phyloP scores from a whole-genome alignment of 2,329 filamentous ascomycete species.

The Metarhizium guizhouense region DNA sequence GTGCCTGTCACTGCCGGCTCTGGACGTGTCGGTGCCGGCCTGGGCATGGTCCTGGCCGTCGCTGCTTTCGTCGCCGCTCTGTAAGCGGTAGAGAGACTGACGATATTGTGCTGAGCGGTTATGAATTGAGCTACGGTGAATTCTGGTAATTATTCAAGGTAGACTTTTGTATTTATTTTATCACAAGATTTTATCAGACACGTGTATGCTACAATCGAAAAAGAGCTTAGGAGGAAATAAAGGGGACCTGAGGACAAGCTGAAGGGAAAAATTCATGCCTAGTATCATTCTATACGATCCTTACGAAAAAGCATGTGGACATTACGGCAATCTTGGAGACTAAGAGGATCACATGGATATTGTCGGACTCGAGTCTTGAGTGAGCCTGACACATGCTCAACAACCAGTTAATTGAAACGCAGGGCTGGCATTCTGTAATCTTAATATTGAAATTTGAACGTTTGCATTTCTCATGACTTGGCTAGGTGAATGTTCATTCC shows the following conservation, averaged over 20 bases:
- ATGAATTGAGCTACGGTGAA: not conserved
- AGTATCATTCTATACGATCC: constrained; percentile 48
- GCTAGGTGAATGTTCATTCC: too few relatives aligned
- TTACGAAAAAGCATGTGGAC: constrained; percentile 35
- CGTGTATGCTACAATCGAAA: constrained; percentile 5
- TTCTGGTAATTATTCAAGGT: not conserved
- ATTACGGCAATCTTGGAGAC: constrained; percentile 16
- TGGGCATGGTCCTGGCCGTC: constrained; percentile 37
- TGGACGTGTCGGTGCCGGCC: constrained; percentile 30
- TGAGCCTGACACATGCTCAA: constrained; percentile 16
- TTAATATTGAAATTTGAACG: constrained; percentile 16
- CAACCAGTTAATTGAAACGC: constrained; percentile 19
- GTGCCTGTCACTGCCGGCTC: constrained; percentile 30
- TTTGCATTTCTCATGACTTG: too few relatives aligned
- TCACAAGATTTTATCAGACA: constrained; percentile 3
- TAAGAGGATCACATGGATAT: constrained; percentile 14
- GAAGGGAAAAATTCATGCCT: constrained; percentile 1
- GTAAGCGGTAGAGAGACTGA: constrained; percentile 22
- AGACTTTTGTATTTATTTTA: not conserved
- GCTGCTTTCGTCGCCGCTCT: constrained; percentile 36
- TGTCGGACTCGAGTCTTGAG: constrained; percentile 13
- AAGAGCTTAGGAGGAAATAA: not conserved
- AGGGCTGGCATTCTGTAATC: constrained; percentile 24
- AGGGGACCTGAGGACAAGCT: not conserved
- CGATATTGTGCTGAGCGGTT: not conserved